Evolutionary conservation across 441 rosid species (phyloP), one percentile per base, ranked within the genome.

Genomic region (Erodium chrysanthum): DNA sequence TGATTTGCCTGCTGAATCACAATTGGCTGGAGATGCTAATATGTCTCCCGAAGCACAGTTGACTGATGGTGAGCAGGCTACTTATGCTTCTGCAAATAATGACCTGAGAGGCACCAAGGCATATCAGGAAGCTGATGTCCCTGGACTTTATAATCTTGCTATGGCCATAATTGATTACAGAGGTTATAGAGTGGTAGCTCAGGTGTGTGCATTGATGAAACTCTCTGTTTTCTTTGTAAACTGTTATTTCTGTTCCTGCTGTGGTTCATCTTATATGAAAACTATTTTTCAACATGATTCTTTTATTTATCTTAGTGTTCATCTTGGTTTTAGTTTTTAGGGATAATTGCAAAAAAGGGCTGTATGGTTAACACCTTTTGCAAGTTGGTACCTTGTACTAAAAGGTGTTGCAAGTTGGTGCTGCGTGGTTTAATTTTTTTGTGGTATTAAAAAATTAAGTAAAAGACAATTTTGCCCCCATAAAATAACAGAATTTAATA

Each of bases 111-210:
- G 99, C 79, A 96, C 96, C 67, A 96, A 85, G 74, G 88, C 96
- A 54, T 96, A 86, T 80, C 99, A 96, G 82, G 99, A 92, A 87
- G 97, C 96, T 68, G 99, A 92, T 84, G 86, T 96, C 72, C 75
- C 98, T 68, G 97, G 99, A 42, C 82, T 96, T 54, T 89, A 92
- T 81, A 90, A 88, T 80, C 94, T 96, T 77, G 99, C 98, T 61
- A 92, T 96, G 98, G 97, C 96, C 58, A 92, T 96, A 73, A 84
- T 96, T 76, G 99, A 96, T 81, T 96, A 90, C 74, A 88, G 96
- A 81, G 99, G 99, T 68, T 97, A 96, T 73, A 87, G 99, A 81
- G 96, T 96, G 73, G 99, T 96, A 54, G 99, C 99, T 20, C 97
- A 96, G 99, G 98, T 96, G 73, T 65, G 83, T 58, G 56, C 42